These are phyloP conservation scores for Salvia miltiorrhiza DNA, from an alignment of 257 asterid genomes.

Conservation along the genomic window DNA sequence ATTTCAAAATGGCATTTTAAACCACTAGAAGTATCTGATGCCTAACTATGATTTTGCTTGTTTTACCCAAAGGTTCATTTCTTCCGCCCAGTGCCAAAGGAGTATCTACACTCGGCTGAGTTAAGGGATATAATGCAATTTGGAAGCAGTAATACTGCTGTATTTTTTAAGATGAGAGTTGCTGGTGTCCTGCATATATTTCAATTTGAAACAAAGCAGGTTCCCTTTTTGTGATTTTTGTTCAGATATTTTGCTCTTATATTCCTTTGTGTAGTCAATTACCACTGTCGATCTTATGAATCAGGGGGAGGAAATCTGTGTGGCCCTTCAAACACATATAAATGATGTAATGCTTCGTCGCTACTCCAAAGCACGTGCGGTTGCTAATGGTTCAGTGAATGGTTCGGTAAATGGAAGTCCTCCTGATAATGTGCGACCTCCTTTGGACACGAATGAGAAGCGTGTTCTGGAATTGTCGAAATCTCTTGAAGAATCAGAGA, in stretches of 20 bases:
- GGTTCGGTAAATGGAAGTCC: conserved; percentile 65
- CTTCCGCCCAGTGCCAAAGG: conserved; percentile 99
- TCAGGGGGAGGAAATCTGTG: conserved; percentile 99
- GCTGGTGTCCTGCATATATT: conserved; percentile 97
- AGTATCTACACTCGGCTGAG: conserved; percentile 97
- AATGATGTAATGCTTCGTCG: conserved; percentile 98
- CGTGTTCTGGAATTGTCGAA: conserved; percentile 70
- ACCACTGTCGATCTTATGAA: conserved; percentile 11
- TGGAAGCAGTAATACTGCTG: conserved; percentile 98
- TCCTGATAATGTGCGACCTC: conserved; percentile 51
- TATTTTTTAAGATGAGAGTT: conserved; percentile 98
- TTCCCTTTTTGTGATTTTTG: conserved; percentile 19
- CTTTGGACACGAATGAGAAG: conserved; percentile 59
- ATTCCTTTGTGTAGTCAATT: conserved; percentile 1
- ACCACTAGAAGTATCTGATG: conserved; percentile 1
- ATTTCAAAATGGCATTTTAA: background rate
- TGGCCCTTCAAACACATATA: conserved; percentile 98
- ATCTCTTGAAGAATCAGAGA: conserved; percentile 84
- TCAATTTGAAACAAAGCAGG: conserved; percentile 99
- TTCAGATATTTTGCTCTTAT: background rate
- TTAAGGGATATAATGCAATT: conserved; percentile 98
- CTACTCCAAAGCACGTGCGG: conserved; percentile 91
- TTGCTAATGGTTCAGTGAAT: conserved; percentile 73
- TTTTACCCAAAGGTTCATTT: conserved; percentile 75
- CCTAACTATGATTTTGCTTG: conserved; percentile 24